Conservation (phyloP, 2,329 filamentous ascomycete species). For the Sclerotinia minor region DNA sequence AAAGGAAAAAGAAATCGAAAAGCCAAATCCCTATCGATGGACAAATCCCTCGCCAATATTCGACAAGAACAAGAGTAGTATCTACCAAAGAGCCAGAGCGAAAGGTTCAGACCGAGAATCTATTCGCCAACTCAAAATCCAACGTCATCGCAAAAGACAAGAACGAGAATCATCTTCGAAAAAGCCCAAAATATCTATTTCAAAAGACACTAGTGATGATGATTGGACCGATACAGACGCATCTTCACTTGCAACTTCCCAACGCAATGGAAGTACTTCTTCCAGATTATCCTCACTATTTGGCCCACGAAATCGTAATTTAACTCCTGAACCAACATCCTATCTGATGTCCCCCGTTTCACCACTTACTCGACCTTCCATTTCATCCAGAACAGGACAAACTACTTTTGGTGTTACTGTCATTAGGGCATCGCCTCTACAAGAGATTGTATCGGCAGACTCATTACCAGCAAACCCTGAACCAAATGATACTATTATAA, state of each 20-base stretch:
- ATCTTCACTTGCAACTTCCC: slow-evolving; percentile 5
- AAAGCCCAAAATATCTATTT: neutral
- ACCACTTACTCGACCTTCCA: slow-evolving; percentile 2
- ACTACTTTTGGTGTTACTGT: neutral
- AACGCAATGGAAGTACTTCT: slow-evolving; percentile 2
- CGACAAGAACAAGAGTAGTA: slow-evolving; percentile 11
- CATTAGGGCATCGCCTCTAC: neutral
- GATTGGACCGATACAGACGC: slow-evolving; percentile 19
- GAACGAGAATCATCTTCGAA: neutral
- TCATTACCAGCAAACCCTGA: slow-evolving; percentile 17
- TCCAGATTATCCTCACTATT: slow-evolving; percentile 19
- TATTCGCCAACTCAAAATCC: slow-evolving; percentile 16
- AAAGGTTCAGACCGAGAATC: neutral
- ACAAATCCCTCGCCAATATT: slow-evolving; percentile 4
- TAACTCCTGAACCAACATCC: neutral
- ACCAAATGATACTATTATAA: slow-evolving; percentile 14
- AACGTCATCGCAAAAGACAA: slow-evolving; percentile 7
- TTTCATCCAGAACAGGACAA: slow-evolving; percentile 5
- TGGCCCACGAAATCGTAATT: slow-evolving; percentile 12
- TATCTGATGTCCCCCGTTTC: slow-evolving; percentile 10
- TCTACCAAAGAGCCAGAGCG: neutral
- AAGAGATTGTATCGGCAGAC: slow-evolving; percentile 20
- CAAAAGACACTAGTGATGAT: neutral
- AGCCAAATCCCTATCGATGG: slow-evolving; percentile 1
- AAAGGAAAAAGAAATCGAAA: neutral